Base-by-base conservation (phyloP, 148 eudicot genomes). In the Cornus kousa region DNA sequence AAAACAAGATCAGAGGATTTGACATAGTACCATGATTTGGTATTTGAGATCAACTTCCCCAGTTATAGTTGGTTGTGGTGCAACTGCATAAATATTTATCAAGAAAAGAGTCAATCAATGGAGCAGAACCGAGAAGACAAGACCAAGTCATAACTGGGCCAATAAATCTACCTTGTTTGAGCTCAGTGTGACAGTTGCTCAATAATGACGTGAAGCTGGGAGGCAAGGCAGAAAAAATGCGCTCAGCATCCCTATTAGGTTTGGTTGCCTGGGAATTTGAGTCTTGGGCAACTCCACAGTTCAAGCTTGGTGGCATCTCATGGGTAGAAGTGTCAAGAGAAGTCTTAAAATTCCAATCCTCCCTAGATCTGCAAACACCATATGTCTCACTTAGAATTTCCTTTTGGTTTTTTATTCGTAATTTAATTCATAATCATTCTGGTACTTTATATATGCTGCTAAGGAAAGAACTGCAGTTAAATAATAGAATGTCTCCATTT, bases 181-280 rank as follows among this genome's bases (percentile, higher is more conserved):
- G 70, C 65, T 76, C 86, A 79, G 91, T 83, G 78, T 74, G 75
- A 80, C 91, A 89, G 81, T 82, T 86, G 77, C 84, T 89, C 86
- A 91, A 77, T 67, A 92, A 84, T 20, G 97, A 86, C 2, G 87
- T 86, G 86, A 94, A 94, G 76, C 93, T 85, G 35, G 93, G 97
- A 80, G 98, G 97, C 82, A 88, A 82, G 7, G 80, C 81, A 14
- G 80, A 77, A 64, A 73, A 74, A 70, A 68, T 72, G 81, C 74
- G 76, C 70, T 79, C 88, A 82, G 81, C 74, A 65, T 83, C 77
- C 75, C 12, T 31, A 68, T 78, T 74, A 67, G 62, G 55, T 64
- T 55, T 33, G 60, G 43, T 32, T 59, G 76, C 82, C 35, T 70
- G 85, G 13, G 83, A 74, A 68, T 35, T 73, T 75, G 86, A 39